Conservation (phyloP, 192 early-diverging fungal species). For the Backusella parvicylindrica region DNA sequence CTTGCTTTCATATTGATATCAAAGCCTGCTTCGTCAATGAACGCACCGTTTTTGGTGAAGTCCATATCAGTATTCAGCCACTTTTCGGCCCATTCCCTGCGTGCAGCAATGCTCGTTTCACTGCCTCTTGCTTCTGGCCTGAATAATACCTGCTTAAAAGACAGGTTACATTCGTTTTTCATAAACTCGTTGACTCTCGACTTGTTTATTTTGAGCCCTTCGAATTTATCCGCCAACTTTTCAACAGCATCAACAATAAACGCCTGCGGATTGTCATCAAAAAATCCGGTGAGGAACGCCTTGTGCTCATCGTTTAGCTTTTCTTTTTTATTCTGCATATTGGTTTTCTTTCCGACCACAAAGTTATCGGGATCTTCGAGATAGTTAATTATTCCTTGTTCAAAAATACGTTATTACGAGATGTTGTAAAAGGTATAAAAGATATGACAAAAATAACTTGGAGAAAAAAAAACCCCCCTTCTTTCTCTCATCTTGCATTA, state of each 20-base stretch:
- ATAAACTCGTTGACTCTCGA: no score
- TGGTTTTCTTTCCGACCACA: neutral
- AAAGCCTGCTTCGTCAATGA: slow-evolving; percentile 21
- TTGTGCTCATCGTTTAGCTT: neutral
- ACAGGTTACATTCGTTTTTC: no score
- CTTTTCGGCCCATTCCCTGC: neutral
- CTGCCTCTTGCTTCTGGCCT: neutral
- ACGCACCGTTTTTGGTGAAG: slow-evolving; percentile 16
- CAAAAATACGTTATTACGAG: no score
- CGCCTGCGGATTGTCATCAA: neutral
- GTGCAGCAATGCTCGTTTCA: no score
- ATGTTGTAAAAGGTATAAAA: no score
- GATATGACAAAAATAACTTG: no score
- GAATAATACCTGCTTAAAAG: no score
- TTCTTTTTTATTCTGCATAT: neutral
- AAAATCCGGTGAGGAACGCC: neutral
- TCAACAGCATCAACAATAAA: neutral
- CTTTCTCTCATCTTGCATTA: no score
- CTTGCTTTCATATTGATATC: slow-evolving; percentile 16
- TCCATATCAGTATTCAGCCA: neutral
- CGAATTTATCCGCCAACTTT: neutral
- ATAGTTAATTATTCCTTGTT: neutral
- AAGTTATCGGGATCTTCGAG: neutral
- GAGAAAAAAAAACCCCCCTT: no score
- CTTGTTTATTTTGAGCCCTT: neutral